These are phyloP conservation scores for Rhizopus stolonifer DNA, from an alignment of 371 early-diverging fungal genomes.

Conservation along the genomic window DNA sequence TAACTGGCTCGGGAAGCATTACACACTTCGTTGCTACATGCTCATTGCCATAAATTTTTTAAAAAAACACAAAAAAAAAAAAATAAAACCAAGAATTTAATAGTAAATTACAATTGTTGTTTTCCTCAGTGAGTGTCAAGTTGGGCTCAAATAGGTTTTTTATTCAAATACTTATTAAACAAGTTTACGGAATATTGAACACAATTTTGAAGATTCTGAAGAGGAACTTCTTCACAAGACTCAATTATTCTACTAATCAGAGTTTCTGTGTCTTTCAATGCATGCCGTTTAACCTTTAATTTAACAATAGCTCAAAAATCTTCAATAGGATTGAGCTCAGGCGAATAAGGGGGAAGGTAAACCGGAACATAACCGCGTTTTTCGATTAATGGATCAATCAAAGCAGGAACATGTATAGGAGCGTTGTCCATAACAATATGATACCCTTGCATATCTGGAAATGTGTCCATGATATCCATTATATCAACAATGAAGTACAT, in stretches of 20 bases:
- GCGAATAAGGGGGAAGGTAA: constrained; percentile 18
- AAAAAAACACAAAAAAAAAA: no score
- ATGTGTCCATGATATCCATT: constrained; percentile 14
- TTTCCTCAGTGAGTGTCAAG: no score
- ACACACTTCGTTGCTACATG: no score
- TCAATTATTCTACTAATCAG: constrained; percentile 12
- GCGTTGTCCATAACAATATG: constrained; percentile 1
- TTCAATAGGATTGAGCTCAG: constrained; percentile 16
- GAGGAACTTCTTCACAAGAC: background rate
- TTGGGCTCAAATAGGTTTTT: no score
- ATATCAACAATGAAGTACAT: constrained; percentile 9
- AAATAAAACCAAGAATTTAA: no score
- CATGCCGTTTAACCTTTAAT: constrained; percentile 14
- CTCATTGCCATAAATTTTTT: no score
- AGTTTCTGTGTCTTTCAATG: constrained; percentile 17
- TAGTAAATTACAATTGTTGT: no score
- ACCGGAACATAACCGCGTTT: constrained; percentile 19
- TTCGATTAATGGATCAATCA: constrained; percentile 14
- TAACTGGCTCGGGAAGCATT: no score
- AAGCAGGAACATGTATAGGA: no score
- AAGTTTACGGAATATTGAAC: constrained; percentile 13
- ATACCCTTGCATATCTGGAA: constrained; percentile 12
- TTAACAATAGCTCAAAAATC: constrained; percentile 19
- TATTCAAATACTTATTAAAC: constrained; percentile 17
- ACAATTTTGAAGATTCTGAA: constrained; percentile 10